Conservation (phyloP, 805 yeast species). For the Monosporozyma aquatica region DNA sequence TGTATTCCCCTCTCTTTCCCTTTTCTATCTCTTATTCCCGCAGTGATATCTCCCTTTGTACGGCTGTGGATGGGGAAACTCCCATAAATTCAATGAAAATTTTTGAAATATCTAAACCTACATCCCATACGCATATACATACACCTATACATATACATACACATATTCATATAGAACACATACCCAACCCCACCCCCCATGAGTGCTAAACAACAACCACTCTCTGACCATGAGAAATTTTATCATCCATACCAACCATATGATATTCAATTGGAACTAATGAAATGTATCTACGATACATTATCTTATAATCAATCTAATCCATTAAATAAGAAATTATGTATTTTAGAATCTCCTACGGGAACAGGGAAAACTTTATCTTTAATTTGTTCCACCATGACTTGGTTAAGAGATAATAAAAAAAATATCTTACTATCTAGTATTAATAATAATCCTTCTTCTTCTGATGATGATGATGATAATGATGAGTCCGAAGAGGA, state of each 20-base stretch:
- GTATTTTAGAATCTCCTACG: conserved; percentile 86
- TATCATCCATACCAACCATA: conserved; percentile 81
- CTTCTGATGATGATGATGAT: conserved; percentile 28
- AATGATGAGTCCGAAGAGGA: neutral
- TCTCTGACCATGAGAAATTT: conserved; percentile 13
- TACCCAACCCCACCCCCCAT: too few species aligned
- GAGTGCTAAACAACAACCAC: too few species aligned
- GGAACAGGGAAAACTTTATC: conserved; percentile 92
- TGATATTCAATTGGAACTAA: conserved; percentile 63
- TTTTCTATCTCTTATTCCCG: too few species aligned
- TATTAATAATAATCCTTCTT: conserved; percentile 13
- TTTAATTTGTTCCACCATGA: conserved; percentile 71
- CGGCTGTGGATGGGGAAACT: too few species aligned
- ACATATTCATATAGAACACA: too few species aligned
- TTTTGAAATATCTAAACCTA: too few species aligned
- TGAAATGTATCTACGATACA: conserved; percentile 64
- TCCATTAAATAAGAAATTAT: conserved; percentile 44
- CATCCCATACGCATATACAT: too few species aligned
- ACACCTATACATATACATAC: too few species aligned
- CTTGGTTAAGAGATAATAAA: conserved; percentile 63
- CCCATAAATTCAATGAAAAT: too few species aligned
- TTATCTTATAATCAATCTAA: conserved; percentile 24
- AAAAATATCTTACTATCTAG: conserved; percentile 10
- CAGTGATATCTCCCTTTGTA: too few species aligned
- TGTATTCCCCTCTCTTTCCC: too few species aligned